A percentile compares a stretch with the other conserved stretches of the same genome.
Conservation (phyloP, 1,139 yeast genomes). For the Scheffersomyces stambukii region DNA sequence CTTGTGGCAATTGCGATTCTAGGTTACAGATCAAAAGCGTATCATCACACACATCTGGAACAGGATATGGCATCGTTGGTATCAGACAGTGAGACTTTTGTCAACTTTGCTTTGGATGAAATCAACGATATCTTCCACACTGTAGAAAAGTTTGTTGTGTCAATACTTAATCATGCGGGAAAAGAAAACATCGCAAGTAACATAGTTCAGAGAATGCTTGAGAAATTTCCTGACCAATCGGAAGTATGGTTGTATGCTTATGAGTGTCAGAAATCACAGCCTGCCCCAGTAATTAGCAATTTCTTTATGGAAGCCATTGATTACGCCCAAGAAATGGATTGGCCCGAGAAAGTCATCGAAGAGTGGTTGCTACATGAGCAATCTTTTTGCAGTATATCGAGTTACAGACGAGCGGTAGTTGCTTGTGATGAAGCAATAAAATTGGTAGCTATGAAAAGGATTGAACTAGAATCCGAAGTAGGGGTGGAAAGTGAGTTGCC, state of each 20-base stretch:
- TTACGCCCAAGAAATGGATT: constrained; percentile 31
- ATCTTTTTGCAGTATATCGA: constrained; percentile 25
- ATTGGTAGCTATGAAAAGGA: not conserved
- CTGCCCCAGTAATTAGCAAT: constrained; percentile 16
- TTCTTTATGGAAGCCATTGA: constrained; percentile 31
- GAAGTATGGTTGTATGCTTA: constrained; percentile 50
- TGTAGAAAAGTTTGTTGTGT: constrained; percentile 37
- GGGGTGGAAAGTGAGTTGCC: not conserved
- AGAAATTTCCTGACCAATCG: constrained; percentile 25
- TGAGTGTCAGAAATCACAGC: too few species aligned
- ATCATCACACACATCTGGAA: too few species aligned
- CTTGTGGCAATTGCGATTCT: constrained; percentile 25
- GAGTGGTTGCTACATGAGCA: constrained; percentile 42
- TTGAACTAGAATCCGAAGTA: not conserved
- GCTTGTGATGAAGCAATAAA: constrained; percentile 7
- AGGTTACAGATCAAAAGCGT: too few species aligned
- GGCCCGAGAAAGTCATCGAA: constrained; percentile 48
- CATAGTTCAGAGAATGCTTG: constrained; percentile 23
- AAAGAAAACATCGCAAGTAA: constrained; percentile 23
- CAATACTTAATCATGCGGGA: constrained; percentile 22
- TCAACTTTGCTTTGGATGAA: too few species aligned
- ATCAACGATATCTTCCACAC: constrained; percentile 35
- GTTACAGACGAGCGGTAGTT: constrained; percentile 19
- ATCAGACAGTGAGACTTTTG: too few species aligned
- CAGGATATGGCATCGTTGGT: too few species aligned